phyloP scores from a whole-genome alignment of 2,329 filamentous ascomycete species.

The Penicillium sp. region DNA sequence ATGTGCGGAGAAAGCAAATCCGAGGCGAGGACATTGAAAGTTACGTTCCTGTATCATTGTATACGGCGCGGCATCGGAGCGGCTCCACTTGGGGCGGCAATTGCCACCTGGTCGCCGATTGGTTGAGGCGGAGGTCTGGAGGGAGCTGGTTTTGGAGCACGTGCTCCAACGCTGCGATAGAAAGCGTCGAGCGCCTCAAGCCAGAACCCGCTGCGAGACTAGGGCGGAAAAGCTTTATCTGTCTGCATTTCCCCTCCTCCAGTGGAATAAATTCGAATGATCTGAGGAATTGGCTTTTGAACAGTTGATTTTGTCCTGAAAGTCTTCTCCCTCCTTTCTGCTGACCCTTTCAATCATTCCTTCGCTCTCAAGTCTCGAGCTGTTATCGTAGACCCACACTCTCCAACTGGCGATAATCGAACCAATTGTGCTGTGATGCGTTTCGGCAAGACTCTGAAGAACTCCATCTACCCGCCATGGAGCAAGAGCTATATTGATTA shows the following conservation, averaged over 20 bases:
- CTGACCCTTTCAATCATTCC: not conserved
- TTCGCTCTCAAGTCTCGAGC: not conserved
- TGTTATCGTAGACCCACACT: constrained; percentile 1
- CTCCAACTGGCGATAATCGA: not conserved
- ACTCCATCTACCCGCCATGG: constrained; percentile 84
- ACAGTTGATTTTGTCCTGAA: not conserved
- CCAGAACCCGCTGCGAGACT: constrained; percentile 2
- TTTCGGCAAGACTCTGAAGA: constrained; percentile 86
- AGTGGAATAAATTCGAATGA: not conserved
- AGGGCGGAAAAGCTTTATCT: constrained; percentile 9
- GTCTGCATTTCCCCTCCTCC: constrained; percentile 3
- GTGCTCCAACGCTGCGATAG: constrained; percentile 14
- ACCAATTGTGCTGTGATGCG: constrained; percentile 66
- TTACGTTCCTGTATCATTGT: not conserved
- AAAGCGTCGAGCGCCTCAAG: constrained; percentile 6
- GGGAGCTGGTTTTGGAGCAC: constrained; percentile 8
- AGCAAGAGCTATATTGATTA: constrained; percentile 96
- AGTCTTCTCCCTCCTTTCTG: not conserved
- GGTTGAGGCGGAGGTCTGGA: not conserved
- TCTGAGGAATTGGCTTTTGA: not conserved
- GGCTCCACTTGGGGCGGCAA: not conserved
- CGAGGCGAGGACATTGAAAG: not conserved
- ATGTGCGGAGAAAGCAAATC: not conserved
- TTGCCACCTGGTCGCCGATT: not conserved
- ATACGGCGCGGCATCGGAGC: not conserved